A percentile compares a stretch with the other conserved stretches of the same genome.
Evolutionary conservation across 129 eudicot species (phyloP).

Genomic region (Helichrysum umbraculigerum): DNA sequence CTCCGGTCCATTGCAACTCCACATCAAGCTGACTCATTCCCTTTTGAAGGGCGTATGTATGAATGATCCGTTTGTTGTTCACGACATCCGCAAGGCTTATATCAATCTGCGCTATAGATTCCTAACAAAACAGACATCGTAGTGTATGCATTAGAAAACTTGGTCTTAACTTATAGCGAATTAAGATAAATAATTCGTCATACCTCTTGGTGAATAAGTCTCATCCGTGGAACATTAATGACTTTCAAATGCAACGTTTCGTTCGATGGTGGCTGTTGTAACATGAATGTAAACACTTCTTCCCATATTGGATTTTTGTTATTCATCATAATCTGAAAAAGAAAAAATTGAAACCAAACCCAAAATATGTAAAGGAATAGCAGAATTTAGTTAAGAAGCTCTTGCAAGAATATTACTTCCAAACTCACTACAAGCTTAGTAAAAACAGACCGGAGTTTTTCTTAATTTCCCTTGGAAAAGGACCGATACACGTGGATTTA

Average conservation of each 20-base stretch:
- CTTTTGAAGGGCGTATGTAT: slow-evolving; percentile 50
- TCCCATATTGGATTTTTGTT: slow-evolving; percentile 62
- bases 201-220: slow-evolving; percentile 60
- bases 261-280: slow-evolving; percentile 54
- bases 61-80: slow-evolving; percentile 50
- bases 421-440: not conserved
- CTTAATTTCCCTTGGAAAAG: slow-evolving; percentile 51
- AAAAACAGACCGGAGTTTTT: slow-evolving; percentile 48
- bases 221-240: slow-evolving; percentile 47
- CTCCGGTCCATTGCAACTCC: slow-evolving; percentile 77
- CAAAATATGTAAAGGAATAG: not conserved
- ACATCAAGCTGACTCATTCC: slow-evolving; percentile 51
- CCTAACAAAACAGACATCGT: slow-evolving; percentile 31
- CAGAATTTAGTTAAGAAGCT: not conserved
- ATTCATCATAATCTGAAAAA: slow-evolving; percentile 52
- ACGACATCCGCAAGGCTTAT: slow-evolving; percentile 53
- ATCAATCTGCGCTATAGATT: slow-evolving; percentile 53
- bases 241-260: slow-evolving; percentile 61
- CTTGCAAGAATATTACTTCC: not conserved
- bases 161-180: not conserved
- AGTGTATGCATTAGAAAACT: not conserved
- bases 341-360: not conserved
- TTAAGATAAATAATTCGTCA: not conserved
- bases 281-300: slow-evolving; percentile 58
- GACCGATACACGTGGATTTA: not conserved